These are phyloP conservation scores for Chlorella vulgaris DNA, from an alignment of 139 green algal species.

Conservation along the genomic window DNA sequence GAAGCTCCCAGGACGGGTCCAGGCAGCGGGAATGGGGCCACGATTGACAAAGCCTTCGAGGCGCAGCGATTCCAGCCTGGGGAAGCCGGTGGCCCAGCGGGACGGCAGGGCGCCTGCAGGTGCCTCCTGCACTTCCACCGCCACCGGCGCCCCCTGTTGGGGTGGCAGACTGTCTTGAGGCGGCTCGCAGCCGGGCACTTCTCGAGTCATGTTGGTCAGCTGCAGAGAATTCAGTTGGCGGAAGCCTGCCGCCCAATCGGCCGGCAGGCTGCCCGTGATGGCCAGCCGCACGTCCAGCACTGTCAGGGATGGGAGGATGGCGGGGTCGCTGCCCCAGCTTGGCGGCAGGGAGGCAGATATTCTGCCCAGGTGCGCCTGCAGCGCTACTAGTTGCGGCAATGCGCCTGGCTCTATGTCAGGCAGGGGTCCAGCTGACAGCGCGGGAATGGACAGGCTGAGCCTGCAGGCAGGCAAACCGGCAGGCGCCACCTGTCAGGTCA, in stretches of 20 bases:
- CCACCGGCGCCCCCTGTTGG: too few relatives aligned
- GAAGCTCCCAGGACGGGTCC: neutral
- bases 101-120: neutral
- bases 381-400: neutral
- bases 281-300: neutral
- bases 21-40: neutral
- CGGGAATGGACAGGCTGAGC: neutral
- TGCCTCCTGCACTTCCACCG: neutral
- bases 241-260: neutral
- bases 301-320: neutral
- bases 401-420: neutral
- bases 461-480: neutral
- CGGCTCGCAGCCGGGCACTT: too few relatives aligned
- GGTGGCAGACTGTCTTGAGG: too few relatives aligned
- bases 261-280: neutral
- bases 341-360: neutral
- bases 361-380: neutral
- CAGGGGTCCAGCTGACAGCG: neutral
- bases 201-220: neutral
- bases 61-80: neutral
- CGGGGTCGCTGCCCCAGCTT: neutral
- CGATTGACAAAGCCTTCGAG: neutral
- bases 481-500: neutral
- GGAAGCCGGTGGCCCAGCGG: neutral
- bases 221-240: neutral